Percentiles rank a stretch among this genome's conserved stretches.
phyloP scores from a whole-genome alignment of 768 basidiomycete species.

The Tricholomella constricta region DNA sequence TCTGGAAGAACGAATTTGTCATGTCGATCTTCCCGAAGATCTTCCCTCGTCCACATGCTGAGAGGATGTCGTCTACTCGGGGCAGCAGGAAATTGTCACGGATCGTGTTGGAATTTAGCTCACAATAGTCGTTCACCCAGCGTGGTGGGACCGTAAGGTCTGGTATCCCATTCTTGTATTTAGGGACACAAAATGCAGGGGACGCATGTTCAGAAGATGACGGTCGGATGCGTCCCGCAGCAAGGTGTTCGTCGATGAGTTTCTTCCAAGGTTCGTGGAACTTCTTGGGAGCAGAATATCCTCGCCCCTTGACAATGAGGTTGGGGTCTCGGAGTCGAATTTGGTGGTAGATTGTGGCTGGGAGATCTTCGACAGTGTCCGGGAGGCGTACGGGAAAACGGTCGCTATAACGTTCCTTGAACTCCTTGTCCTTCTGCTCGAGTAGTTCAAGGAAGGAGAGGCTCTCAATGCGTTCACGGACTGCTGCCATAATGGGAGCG shows the following conservation, averaged over 20 bases:
- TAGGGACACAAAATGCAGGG: too few species aligned
- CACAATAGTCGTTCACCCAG: conserved; percentile 31
- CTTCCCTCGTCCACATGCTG: not conserved
- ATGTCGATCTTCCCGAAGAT: not conserved
- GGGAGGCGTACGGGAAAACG: too few species aligned
- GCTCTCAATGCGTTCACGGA: conserved; percentile 14
- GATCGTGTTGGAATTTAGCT: conserved; percentile 34
- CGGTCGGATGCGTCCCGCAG: conserved; percentile 26
- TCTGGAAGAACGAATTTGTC: too few species aligned
- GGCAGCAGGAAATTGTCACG: too few species aligned
- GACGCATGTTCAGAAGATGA: conserved; percentile 29
- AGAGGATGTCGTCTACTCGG: too few species aligned
- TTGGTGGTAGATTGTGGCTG: conserved; percentile 25
- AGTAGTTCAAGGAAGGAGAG: conserved; percentile 25
- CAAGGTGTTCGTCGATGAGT: conserved; percentile 33
- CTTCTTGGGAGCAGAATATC: too few species aligned
- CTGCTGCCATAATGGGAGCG: conserved; percentile 16
- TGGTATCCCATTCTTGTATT: too few species aligned
- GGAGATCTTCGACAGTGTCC: conserved; percentile 16
- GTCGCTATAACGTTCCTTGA: too few species aligned
- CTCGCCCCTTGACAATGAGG: conserved; percentile 15
- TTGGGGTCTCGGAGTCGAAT: conserved; percentile 25
- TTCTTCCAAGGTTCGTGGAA: conserved; percentile 32
- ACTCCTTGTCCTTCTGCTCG: too few species aligned
- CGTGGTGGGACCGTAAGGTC: too few species aligned